Evolutionary conservation across 805 yeast species (phyloP).

Genomic region (Wickerhamiella vanderwaltii): DNA sequence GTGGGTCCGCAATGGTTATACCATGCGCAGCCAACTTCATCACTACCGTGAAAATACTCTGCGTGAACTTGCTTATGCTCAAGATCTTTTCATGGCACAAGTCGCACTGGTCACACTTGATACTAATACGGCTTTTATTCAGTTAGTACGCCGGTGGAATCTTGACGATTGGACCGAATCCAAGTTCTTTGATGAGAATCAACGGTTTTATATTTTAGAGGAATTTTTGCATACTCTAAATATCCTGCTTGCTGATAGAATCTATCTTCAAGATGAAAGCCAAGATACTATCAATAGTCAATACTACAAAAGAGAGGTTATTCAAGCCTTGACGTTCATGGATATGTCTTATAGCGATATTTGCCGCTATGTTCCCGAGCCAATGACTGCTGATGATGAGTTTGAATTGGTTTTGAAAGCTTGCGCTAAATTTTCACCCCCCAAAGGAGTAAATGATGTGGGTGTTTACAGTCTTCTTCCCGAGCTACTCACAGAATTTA

Average conservation of each 20-base stretch:
- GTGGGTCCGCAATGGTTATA: conserved; percentile 91
- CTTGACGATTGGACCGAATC: conserved; percentile 46
- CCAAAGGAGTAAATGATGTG: conserved; percentile 43
- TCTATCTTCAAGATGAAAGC: conserved; percentile 39
- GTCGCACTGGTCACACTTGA: conserved; percentile 41
- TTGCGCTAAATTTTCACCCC: conserved; percentile 51
- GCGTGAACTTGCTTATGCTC: conserved; percentile 67
- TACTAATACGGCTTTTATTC: conserved; percentile 44
- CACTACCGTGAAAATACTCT: conserved; percentile 68
- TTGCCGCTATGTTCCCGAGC: conserved; percentile 60
- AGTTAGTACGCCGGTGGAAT: conserved; percentile 60
- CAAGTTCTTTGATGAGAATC: conserved; percentile 27
- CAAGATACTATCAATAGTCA: conserved; percentile 38
- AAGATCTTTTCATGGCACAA: conserved; percentile 69
- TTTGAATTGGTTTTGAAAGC: conserved; percentile 52
- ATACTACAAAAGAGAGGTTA: conserved; percentile 54
- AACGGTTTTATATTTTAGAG: conserved; percentile 55
- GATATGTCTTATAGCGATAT: conserved; percentile 61
- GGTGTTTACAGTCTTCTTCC: conserved; percentile 61
- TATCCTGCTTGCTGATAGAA: conserved; percentile 54
- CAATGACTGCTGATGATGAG: conserved; percentile 53
- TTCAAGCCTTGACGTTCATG: conserved; percentile 71
- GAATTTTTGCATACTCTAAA: conserved; percentile 64
- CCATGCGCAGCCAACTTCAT: conserved; percentile 64
- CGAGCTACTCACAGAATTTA: conserved; percentile 41